Conservation (phyloP, 441 rosid species). For the Croton setiger region DNA sequence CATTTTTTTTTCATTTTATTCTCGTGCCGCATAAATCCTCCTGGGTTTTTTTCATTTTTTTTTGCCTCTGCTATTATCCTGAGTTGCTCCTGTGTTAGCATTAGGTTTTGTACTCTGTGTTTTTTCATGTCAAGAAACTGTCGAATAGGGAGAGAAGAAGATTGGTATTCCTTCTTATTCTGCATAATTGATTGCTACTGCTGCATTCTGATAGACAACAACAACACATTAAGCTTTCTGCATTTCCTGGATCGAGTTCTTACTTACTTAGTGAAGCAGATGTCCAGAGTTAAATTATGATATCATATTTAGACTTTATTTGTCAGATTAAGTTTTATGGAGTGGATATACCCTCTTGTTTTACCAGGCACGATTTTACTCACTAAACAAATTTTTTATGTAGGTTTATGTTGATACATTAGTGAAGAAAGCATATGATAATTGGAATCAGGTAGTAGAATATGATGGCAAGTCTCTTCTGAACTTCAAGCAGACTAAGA, state of each 20-base stretch:
- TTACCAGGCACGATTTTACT: background rate
- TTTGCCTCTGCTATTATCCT: too few relatives aligned
- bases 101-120: background rate
- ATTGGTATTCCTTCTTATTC: background rate
- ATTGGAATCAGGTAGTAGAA: conserved; percentile 83
- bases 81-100: too few relatives aligned
- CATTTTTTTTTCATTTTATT: background rate
- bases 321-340: background rate
- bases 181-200: background rate
- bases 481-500: conserved; percentile 61
- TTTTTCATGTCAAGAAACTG: background rate
- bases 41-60: background rate
- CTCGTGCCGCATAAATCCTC: background rate
- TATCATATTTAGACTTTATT: background rate
- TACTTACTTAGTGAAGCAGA: background rate
- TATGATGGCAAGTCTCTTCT: conserved; percentile 88
- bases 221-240: background rate
- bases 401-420: conserved; percentile 84
- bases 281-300: background rate
- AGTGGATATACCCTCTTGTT: background rate
- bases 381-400: conserved; percentile 20
- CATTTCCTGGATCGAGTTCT: background rate
- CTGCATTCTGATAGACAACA: background rate
- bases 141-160: background rate
- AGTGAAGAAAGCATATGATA: conserved; percentile 96